phyloP scores from a whole-genome alignment of 148 eudicot genomes.

The Rhododendron simsii region DNA sequence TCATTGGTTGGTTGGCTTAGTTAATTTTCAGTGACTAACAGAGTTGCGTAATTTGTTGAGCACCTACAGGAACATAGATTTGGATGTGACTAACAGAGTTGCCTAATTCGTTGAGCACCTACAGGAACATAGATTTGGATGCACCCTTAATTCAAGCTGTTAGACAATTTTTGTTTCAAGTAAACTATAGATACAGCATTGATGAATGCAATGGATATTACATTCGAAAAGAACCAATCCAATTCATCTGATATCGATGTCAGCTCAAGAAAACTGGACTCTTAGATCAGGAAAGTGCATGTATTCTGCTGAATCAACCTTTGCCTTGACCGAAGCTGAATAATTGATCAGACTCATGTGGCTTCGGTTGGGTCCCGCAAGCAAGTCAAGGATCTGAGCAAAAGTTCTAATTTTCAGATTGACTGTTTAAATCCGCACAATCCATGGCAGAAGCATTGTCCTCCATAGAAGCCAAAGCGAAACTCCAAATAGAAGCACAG shows the following conservation, averaged over 20 bases:
- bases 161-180: not conserved
- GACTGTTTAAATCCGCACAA: constrained; percentile 28
- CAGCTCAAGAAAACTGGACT: not conserved
- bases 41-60: not conserved
- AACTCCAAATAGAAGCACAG: constrained; percentile 79
- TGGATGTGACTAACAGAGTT: not conserved
- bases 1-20: not conserved
- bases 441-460: constrained; percentile 27
- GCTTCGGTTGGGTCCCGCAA: not conserved
- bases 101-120: not conserved
- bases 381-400: not conserved
- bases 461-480: constrained; percentile 29
- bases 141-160: not conserved
- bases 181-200: not conserved
- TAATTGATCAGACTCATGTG: not conserved
- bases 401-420: constrained; percentile 15
- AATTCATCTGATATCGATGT: not conserved
- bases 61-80: not conserved
- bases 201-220: not conserved
- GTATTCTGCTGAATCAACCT: not conserved
- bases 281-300: not conserved
- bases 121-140: not conserved
- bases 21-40: not conserved
- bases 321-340: not conserved
- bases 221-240: not conserved